Base-by-base conservation (phyloP, 257 asterid species). In the Penstemon eatonii region DNA sequence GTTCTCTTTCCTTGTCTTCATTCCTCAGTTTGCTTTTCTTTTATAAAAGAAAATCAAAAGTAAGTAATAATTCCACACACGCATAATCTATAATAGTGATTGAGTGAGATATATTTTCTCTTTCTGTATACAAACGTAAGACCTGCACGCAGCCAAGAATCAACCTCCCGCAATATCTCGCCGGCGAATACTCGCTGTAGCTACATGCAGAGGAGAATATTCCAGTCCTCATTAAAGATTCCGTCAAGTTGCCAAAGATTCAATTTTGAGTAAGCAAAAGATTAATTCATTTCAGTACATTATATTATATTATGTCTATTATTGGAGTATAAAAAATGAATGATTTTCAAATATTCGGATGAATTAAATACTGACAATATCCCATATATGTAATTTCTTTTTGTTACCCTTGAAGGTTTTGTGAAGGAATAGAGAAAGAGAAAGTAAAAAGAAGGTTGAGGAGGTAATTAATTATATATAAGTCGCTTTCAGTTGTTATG, bases 1-100 rank as follows among this genome's bases (percentile, higher is more conserved):
- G 57, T 74, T 76, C 82, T 79, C 83, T 79, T 70, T 57, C 82
- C 73, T 81, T 75, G 87, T 85, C 84, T 78, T 63, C 78, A 75
- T 76, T 54, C 70, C 67, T 13, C 73, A 59, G 66, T 72, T 72
- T 76, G 51, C 71, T 81, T 67, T 69, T 65, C 59, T 64, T 77
- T 36, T 69, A 43, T 62, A 57, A 25, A 25, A 25, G 1, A 1
- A 1, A 25, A 25, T 15, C 18, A 15, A 15, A 15, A 15, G 18
- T 15, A 15, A 25, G 33, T 25, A 25, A 25, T 25, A 25, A 25
- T 25, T 25, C 33, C 33, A 25, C 65, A 44, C 76, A 73, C 73
- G 56, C 46, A 68, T 25, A 25, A 44, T n/a, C 0, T 4, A 39
- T 15, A 46, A 39, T 15, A 46, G 52, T 8, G 42, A 11, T 36